phyloP scores from a whole-genome alignment of 148 eudicot species.

The Spergularia bocconei region DNA sequence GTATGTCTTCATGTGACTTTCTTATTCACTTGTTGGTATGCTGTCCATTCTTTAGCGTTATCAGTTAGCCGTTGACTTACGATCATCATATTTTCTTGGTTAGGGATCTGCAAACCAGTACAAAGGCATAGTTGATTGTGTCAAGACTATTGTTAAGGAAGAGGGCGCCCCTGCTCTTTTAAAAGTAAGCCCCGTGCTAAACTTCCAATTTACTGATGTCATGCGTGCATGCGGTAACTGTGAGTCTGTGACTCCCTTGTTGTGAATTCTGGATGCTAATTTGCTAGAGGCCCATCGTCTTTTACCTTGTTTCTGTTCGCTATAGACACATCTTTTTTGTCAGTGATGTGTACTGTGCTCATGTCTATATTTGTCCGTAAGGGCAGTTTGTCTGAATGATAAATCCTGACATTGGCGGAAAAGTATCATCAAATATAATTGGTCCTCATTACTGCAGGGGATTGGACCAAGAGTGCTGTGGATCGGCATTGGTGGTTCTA shows the following conservation, averaged over 20 bases:
- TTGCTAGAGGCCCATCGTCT: too few relatives aligned
- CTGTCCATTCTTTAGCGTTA: not conserved
- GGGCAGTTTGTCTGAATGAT: not conserved
- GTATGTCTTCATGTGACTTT: not conserved
- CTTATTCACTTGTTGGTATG: not conserved
- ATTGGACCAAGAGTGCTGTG: slow-evolving; percentile 79
- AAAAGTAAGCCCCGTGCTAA: slow-evolving; percentile 42
- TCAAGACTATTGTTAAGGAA: slow-evolving; percentile 64
- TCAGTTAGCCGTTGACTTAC: not conserved
- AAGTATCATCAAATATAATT: not conserved
- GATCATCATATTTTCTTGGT: slow-evolving; percentile 11
- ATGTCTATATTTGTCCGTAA: not conserved
- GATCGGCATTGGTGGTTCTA: slow-evolving; percentile 84
- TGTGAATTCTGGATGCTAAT: too few relatives aligned
- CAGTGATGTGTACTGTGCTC: not conserved
- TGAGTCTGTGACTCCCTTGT: too few relatives aligned
- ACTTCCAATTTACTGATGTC: not conserved
- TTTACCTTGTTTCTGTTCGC: too few relatives aligned
- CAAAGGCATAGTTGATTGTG: slow-evolving; percentile 77
- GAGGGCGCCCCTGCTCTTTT: slow-evolving; percentile 85
- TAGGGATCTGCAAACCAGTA: slow-evolving; percentile 90
- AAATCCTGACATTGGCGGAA: not conserved
- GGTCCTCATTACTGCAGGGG: slow-evolving; percentile 38
- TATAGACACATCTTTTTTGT: too few relatives aligned
- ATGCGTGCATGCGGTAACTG: too few relatives aligned